Evolutionary conservation across 352 stramenopile genomes (phyloP).

Genomic region (Globisporangium echinulatum): DNA sequence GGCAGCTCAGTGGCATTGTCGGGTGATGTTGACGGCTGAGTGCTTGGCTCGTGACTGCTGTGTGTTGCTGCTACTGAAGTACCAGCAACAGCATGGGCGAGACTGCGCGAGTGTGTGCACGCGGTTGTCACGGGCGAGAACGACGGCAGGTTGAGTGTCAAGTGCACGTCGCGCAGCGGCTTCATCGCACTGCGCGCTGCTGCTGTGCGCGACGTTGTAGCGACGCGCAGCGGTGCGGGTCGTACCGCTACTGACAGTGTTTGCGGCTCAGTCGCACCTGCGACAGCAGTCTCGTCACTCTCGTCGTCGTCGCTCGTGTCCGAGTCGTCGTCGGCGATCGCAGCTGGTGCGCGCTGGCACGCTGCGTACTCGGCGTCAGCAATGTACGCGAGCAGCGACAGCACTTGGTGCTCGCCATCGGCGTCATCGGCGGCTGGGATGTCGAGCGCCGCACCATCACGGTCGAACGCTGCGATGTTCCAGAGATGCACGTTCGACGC

Average conservation of each 20-base stretch:
- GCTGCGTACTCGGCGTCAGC: slow-evolving; percentile 74
- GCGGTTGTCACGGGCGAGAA: slow-evolving; percentile 48
- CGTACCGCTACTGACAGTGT: background rate
- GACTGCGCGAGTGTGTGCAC: slow-evolving; percentile 11
- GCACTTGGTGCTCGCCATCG: slow-evolving; percentile 53
- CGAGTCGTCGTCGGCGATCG: slow-evolving; percentile 31
- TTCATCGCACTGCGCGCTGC: slow-evolving; percentile 61
- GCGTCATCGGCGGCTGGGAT: slow-evolving; percentile 50
- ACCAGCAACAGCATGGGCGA: slow-evolving; percentile 1
- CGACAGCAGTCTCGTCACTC: background rate
- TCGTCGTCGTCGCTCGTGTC: slow-evolving; percentile 32
- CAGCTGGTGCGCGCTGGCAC: slow-evolving; percentile 50
- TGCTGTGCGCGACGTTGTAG: slow-evolving; percentile 38
- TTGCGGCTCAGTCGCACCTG: background rate
- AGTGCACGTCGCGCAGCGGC: slow-evolving; percentile 52
- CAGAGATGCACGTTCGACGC: slow-evolving; percentile 74
- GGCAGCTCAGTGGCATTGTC: slow-evolving; percentile 13
- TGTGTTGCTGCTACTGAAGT: background rate
- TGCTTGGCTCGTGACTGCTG: background rate
- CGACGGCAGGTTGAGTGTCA: slow-evolving; percentile 62
- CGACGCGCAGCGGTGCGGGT: background rate
- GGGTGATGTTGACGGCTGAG: background rate
- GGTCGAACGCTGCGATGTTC: slow-evolving; percentile 70
- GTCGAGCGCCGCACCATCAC: slow-evolving; percentile 33
- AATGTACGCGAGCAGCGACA: slow-evolving; percentile 83